A percentile compares a stretch with the other conserved stretches of the same genome.
Evolutionary conservation across 2,329 filamentous ascomycete species (phyloP).

Genomic region (Claviceps spartinae): DNA sequence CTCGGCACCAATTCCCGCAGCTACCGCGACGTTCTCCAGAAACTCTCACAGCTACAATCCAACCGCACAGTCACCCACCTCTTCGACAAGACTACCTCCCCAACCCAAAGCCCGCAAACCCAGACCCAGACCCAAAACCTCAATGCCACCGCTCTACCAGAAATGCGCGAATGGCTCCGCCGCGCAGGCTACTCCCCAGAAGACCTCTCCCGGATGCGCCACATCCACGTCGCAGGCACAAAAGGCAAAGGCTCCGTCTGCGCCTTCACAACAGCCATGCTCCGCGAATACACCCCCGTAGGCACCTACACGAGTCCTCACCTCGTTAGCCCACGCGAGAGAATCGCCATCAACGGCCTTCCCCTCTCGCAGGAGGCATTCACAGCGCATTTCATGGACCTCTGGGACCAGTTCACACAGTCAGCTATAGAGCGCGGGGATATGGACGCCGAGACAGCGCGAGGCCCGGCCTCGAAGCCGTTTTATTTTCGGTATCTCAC

Average conservation of each 20-base stretch:
- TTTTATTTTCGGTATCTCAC: constrained; percentile 90
- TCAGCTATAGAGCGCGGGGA: constrained; percentile 21
- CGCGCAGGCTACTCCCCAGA: constrained; percentile 56
- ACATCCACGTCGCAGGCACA: constrained; percentile 79
- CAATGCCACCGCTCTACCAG: constrained; percentile 64
- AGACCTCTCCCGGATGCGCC: constrained; percentile 30
- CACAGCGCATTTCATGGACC: constrained; percentile 65
- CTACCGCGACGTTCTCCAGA: constrained; percentile 55
- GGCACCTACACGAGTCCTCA: constrained; percentile 82
- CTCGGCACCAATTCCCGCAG: constrained; percentile 17
- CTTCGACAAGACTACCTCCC: constrained; percentile 22
- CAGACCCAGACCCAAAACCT: constrained; percentile 34
- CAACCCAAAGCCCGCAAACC: not conserved
- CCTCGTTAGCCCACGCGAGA: constrained; percentile 68
- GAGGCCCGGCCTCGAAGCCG: constrained; percentile 55
- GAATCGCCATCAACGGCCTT: constrained; percentile 65
- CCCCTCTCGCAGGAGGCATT: constrained; percentile 58
- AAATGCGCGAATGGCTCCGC: constrained; percentile 66
- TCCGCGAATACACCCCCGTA: constrained; percentile 39
- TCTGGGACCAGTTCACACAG: constrained; percentile 53
- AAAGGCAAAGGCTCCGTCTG: constrained; percentile 90
- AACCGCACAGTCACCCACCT: constrained; percentile 54
- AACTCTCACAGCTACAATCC: constrained; percentile 64
- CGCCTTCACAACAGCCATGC: constrained; percentile 67
- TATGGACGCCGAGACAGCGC: constrained; percentile 25